Conservation (phyloP, 1,284 basidiomycete species). For the Thelephora terrestris region DNA sequence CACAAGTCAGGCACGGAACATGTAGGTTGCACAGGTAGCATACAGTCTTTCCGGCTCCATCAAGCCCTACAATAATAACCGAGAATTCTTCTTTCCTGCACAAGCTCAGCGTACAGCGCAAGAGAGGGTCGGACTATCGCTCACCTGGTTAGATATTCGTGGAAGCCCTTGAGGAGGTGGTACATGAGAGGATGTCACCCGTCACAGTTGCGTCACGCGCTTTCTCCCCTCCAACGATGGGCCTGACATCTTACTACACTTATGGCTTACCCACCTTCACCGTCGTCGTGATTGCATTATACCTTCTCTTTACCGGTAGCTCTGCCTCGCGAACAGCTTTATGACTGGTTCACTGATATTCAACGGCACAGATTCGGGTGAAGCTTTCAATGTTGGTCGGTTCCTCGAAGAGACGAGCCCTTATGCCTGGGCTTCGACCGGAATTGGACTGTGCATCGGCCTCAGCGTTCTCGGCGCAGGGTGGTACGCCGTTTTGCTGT, state of each 20-base stretch:
- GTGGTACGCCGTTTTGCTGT: constrained; percentile 52
- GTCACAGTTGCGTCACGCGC: constrained; percentile 1
- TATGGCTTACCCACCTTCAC: constrained; percentile 62
- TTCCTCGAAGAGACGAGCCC: constrained; percentile 93
- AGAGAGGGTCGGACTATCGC: constrained; percentile 21
- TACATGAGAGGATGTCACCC: constrained; percentile 47
- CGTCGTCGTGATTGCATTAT: constrained; percentile 60
- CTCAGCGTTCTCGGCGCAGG: constrained; percentile 91
- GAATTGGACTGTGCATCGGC: constrained; percentile 91
- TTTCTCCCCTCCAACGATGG: constrained; percentile 25
- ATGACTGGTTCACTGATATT: constrained; percentile 4
- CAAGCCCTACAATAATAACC: constrained; percentile 84
- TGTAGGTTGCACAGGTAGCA: constrained; percentile 11
- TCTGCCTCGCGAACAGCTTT: constrained; percentile 1
- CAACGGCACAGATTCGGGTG: constrained; percentile 59
- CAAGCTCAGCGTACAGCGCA: constrained; percentile 4
- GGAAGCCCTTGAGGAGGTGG: constrained; percentile 82
- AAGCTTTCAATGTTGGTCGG: constrained; percentile 85
- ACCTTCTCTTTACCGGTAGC: constrained; percentile 80
- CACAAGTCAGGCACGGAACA: constrained; percentile 3
- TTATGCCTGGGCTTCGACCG: constrained; percentile 86
- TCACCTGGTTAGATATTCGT: constrained; percentile 81
- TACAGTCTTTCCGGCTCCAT: constrained; percentile 89
- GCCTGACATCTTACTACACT: constrained; percentile 44
- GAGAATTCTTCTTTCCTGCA: constrained; percentile 86